These are phyloP conservation scores for Lomentospora prolificans DNA, from an alignment of 2,329 filamentous ascomycete species.

Conservation along the genomic window DNA sequence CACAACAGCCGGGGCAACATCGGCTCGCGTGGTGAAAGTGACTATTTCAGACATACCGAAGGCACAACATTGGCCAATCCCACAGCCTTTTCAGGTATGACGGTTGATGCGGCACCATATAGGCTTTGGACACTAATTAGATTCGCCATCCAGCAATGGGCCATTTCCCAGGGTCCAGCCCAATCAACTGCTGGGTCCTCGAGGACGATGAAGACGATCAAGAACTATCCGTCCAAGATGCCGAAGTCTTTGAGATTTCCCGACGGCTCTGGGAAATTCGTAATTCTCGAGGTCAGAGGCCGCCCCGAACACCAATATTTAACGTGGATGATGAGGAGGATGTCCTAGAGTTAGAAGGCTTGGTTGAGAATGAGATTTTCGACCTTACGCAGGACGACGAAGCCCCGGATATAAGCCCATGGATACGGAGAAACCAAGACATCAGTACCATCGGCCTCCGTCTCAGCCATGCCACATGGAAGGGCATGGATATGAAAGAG, in stretches of 20 bases:
- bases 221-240: constrained; percentile 2
- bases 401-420: not conserved
- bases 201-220: constrained; percentile 5
- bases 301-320: not conserved
- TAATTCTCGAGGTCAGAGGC: not conserved
- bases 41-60: too few relatives aligned
- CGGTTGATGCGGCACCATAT: too few relatives aligned
- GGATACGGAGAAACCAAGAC: not conserved
- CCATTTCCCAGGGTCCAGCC: constrained; percentile 1
- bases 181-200: constrained; percentile 2
- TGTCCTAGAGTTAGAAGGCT: constrained; percentile 7
- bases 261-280: constrained; percentile 1
- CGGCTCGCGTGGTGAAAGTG: too few relatives aligned
- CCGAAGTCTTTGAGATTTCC: not conserved
- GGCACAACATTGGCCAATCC: too few relatives aligned
- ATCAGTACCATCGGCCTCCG: constrained; percentile 1
- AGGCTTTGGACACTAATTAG: too few relatives aligned
- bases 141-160: too few relatives aligned
- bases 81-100: too few relatives aligned
- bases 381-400: constrained; percentile 7
- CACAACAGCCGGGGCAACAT: too few relatives aligned
- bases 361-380: constrained; percentile 7
- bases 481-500: constrained; percentile 1
- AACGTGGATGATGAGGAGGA: constrained; percentile 11
- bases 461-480: not conserved